phyloP scores from a whole-genome alignment of 1,284 basidiomycete species.

The Papiliotrema nemorosa region DNA sequence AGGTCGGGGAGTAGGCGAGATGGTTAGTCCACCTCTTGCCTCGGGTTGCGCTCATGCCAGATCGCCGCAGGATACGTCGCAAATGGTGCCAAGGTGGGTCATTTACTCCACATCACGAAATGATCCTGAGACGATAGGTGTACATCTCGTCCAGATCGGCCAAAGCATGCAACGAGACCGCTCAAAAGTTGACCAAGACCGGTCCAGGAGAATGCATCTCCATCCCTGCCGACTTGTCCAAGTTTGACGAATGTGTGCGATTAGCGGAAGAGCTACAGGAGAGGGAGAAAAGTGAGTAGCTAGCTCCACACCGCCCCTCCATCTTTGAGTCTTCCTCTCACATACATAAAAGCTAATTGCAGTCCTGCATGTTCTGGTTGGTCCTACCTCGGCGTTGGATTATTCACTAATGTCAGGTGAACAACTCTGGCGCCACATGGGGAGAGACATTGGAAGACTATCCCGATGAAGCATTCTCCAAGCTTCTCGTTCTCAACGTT shows the following conservation, averaged over 20 bases:
- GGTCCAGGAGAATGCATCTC: conserved; percentile 61
- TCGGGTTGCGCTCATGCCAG: conserved; percentile 42
- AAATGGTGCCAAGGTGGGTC: conserved; percentile 60
- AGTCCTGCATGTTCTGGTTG: conserved; percentile 5
- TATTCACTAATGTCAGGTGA: too few species aligned
- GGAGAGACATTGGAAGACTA: conserved; percentile 59
- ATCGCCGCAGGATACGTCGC: conserved; percentile 64
- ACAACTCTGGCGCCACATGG: conserved; percentile 68
- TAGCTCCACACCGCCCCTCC: neutral
- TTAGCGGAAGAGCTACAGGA: conserved; percentile 56
- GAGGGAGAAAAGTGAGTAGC: conserved; percentile 53
- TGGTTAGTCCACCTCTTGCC: conserved; percentile 51
- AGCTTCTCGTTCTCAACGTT: conserved; percentile 61
- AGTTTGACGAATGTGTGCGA: conserved; percentile 58
- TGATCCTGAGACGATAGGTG: conserved; percentile 49
- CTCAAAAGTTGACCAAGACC: conserved; percentile 56
- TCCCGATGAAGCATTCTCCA: conserved; percentile 51
- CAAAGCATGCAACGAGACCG: conserved; percentile 59
- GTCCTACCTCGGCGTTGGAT: neutral
- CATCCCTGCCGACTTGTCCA: conserved; percentile 61
- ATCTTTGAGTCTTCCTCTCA: neutral
- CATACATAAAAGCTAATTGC: neutral
- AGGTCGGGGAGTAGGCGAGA: conserved; percentile 66
- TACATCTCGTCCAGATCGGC: conserved; percentile 65
- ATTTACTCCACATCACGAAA: neutral